Base-by-base conservation (phyloP, 1,284 basidiomycete genomes). In the Mycena sp. region DNA sequence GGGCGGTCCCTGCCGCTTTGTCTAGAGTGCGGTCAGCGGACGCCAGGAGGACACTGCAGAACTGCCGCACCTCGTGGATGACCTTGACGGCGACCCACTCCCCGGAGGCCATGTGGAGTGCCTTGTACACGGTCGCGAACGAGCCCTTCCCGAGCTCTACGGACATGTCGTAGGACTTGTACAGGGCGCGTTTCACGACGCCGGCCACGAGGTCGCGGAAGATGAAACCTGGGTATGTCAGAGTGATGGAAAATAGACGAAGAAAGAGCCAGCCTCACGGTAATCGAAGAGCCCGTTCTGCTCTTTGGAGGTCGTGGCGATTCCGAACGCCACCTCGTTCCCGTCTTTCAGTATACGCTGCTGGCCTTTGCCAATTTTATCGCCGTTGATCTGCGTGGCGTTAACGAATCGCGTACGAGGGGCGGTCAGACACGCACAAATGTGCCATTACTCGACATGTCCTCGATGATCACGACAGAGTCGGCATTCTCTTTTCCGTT, bases 361-460 rank as follows among this genome's bases (percentile, higher is more conserved):
- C 37, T 82, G 80, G 66, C 80, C 81, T 69, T 79, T 88, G 54
- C 85, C 87, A 64, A 95, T 83, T 72, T 81, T 87, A 51, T 78
- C 76, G 12, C 88, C 88, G 68, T 93, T 93, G 72, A 95, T 88
- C 92, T 94, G 61, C 6, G 32, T 55, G 35, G 16, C 14, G 48
- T 65, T 38, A 71, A 41, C 58, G 58, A 37, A 19, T 46, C 40
- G 45, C 35, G 40, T 35, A 52, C 28, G 19, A 43, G 37, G 49
- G 29, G 23, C 32, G 44, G 54, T 58, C 28, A 41, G 32, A 30
- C 14, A 83, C 92, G 74, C 77, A 94, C 93, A 77, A 85, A 96
- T 10, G 94, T 96, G 0, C 94, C 94, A 71, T 96, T 96, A 60
- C 89, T 93, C 17, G 91, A 94, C 50, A 78, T 75, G 76, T 96